Evolutionary conservation across 805 yeast species (phyloP), one percentile per base, ranked within the genome.

Genomic region (Pichia thaimueangensis): DNA sequence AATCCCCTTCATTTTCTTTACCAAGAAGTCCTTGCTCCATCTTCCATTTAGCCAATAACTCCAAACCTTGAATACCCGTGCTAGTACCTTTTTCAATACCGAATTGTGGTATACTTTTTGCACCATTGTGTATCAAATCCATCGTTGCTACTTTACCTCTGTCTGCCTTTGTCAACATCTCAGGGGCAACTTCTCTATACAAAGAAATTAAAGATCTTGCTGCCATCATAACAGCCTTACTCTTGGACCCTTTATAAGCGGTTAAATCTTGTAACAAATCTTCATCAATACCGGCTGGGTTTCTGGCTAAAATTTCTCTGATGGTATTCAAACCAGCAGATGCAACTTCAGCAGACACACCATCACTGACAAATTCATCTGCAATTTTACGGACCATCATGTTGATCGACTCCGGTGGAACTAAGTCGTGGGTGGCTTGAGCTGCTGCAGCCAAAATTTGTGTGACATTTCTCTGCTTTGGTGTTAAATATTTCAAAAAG

Each of bases 241-340:
- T 73, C 63, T 93, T 93, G 22, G 97, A 88, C 4, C 94, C 94
- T 60, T 84, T 86, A 64, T 93, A 93, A 49, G 80, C 95, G 8
- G 83, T 74, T 59, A 93, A 73, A 65, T 93, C 99, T 53, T 89
- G 97, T 47, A 93, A 69, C 39, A 93, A 68, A 2, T 89, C 78
- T 42, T 84, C 81, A 41, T 88, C 97, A 54, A 93, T 88, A 21
- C 97, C 96, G 50, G 91, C 70, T 13, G 98, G 97, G 10, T 95
- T 94, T 70, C 99, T 81, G 2, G 96, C 65, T 49, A 89, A 73
- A 45, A 93, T 87, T 64, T 93, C 98, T 54, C 97, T 74, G 46
- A 91, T 91, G 3, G 97, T 86, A 63, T 93, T 93, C 51, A 93
- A 73, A 57, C 99, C 99, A 5, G 97, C 97, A 41, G 97, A 88